Percentiles rank a stretch among this genome's conserved stretches.
These are phyloP conservation scores for Rhizopogon vesiculosus DNA, from an alignment of 768 basidiomycete species.

Conservation along the genomic window DNA sequence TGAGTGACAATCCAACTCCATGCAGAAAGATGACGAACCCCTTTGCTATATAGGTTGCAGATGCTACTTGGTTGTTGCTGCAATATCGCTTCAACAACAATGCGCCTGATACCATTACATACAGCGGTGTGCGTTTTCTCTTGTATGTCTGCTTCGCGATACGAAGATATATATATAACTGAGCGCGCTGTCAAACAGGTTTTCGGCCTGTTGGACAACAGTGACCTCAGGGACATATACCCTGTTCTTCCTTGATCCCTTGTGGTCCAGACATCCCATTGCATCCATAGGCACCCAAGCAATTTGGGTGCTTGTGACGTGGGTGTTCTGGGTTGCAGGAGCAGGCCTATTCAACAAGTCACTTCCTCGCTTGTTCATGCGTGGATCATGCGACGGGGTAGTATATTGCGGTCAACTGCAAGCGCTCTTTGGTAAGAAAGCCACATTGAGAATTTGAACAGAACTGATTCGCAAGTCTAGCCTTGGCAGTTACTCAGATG, in stretches of 20 bases:
- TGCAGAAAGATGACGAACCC: slow-evolving; percentile 1
- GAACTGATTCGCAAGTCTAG: slow-evolving; percentile 21
- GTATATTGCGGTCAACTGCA: slow-evolving; percentile 57
- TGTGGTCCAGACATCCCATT: slow-evolving; percentile 47
- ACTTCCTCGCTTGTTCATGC: slow-evolving; percentile 39
- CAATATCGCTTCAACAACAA: slow-evolving; percentile 52
- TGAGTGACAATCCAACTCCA: slow-evolving; percentile 11
- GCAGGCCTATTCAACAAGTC: slow-evolving; percentile 47
- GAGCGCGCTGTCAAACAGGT: slow-evolving; percentile 31
- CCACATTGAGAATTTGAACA: not conserved
- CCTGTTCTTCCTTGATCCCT: slow-evolving; percentile 58
- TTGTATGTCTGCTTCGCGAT: slow-evolving; percentile 34
- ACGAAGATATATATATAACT: not conserved
- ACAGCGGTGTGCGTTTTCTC: slow-evolving; percentile 40
- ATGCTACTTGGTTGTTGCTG: slow-evolving; percentile 54
- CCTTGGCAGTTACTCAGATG: slow-evolving; percentile 51
- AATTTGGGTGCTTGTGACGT: slow-evolving; percentile 55
- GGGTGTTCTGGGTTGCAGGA: slow-evolving; percentile 58
- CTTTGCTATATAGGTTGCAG: slow-evolving; percentile 35
- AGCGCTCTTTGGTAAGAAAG: slow-evolving; percentile 45
- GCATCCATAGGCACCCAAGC: slow-evolving; percentile 56
- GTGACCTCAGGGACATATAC: slow-evolving; percentile 47
- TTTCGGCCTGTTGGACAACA: slow-evolving; percentile 57
- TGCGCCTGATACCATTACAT: slow-evolving; percentile 41
- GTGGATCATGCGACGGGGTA: slow-evolving; percentile 33